Evolutionary conservation across 1,284 basidiomycete species (phyloP), one percentile per base, ranked within the genome.

Genomic region (Apiotrichum montevideense): DNA sequence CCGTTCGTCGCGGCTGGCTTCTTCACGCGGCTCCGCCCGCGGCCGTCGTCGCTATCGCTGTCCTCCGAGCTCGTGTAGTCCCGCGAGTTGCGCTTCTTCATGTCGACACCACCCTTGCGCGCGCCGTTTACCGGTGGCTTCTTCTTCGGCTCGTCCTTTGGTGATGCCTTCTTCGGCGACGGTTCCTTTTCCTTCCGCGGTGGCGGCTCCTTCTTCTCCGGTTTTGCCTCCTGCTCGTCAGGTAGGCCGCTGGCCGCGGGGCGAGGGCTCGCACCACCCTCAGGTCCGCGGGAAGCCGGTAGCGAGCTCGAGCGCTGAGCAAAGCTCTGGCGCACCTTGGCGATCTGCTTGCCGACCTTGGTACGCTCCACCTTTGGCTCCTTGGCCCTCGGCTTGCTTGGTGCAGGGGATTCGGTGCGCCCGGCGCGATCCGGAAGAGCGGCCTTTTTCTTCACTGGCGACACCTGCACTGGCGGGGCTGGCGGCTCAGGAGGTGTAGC

Each of bases 271-370:
- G 62, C 62, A 0, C 40, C 55, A 4, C 57, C 57, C n/a, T 59
- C 59, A 3, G 34, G 13, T 13, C 54, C 15, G 52, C 62, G 62
- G 13, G 52, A n/a, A 32, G 60, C 62, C 2, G 67, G 66, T 33
- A 67, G 32, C 2, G 63, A 65, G 4, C 61, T 50, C 3, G 64
- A 56, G 32, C 67, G 56, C 52, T 64, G 62, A 9, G 41, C 50
- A 39, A 53, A 56, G 57, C 65, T 66, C 15, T 63, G 61, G 33
- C 63, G 56, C 58, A 66, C 63, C 55, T 66, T 67, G 39, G 66
- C 65, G 15, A 62, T 66, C 51, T 66, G 58, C 50, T 67, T 64
- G 6, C 63, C 64, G 46, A 70, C 57, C 35, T 64, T 56, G 11
- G 63, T 63, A 40, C 59, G 54, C 43, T 51, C 51, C 48, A 54